phyloP scores from a whole-genome alignment of 805 yeast species.

The Naumovozyma castellii region DNA sequence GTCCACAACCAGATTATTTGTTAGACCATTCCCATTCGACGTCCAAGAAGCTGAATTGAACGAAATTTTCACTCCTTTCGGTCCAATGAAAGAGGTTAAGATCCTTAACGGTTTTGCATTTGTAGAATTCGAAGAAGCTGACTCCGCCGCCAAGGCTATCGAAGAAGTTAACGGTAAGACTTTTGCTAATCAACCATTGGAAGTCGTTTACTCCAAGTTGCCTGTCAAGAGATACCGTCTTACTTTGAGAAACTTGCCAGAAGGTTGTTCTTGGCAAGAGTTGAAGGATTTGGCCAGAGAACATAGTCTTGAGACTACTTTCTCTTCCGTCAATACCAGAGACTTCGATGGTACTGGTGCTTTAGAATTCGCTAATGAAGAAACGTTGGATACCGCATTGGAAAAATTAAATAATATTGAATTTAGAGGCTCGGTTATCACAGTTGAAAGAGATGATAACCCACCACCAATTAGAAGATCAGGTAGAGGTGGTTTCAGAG shows the following conservation, averaged over 20 bases:
- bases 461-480: conserved; percentile 43
- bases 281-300: conserved; percentile 84
- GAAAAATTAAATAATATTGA: conserved; percentile 62
- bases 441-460: conserved; percentile 68
- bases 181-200: conserved; percentile 45
- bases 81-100: conserved; percentile 59
- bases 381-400: conserved; percentile 66
- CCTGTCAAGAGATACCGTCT: conserved; percentile 68
- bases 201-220: conserved; percentile 34
- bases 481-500: conserved; percentile 38
- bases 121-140: conserved; percentile 71
- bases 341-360: conserved; percentile 41
- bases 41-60: conserved; percentile 50
- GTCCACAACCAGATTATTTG: conserved; percentile 41
- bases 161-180: conserved; percentile 64
- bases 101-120: conserved; percentile 80
- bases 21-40: conserved; percentile 55
- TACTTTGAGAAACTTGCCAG: conserved; percentile 60
- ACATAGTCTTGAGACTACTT: conserved; percentile 56
- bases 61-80: conserved; percentile 57
- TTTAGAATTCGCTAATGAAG: conserved; percentile 47
- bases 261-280: conserved; percentile 78
- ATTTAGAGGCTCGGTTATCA: conserved; percentile 57
- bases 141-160: conserved; percentile 65
- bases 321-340: conserved; percentile 39